A percentile compares a stretch with the other conserved stretches of the same genome.
Conservation (phyloP, 2,329 filamentous ascomycete species). For the Colletotrichum brevisporum region DNA sequence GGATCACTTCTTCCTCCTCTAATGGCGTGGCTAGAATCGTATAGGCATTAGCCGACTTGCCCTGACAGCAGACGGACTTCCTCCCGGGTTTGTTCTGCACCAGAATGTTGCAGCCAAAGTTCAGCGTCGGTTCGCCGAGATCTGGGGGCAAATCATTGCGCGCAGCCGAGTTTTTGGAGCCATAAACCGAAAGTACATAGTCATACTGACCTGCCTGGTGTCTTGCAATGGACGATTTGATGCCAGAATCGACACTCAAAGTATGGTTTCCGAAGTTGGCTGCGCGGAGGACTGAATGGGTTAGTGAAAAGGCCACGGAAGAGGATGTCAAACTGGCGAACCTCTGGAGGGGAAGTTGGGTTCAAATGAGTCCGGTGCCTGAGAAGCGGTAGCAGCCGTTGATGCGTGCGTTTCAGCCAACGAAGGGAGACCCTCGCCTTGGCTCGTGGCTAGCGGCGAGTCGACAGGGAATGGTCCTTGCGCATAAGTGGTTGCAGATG, state of each 20-base stretch:
- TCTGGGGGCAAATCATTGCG: background rate
- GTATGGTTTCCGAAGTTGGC: constrained; percentile 15
- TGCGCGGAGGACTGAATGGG: constrained; percentile 20
- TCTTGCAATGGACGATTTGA: constrained; percentile 48
- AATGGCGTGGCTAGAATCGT: constrained; percentile 64
- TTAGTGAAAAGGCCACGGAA: constrained; percentile 9
- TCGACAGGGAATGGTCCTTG: constrained; percentile 34
- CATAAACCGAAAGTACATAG: constrained; percentile 60
- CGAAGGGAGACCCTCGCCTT: constrained; percentile 33
- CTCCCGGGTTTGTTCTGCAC: constrained; percentile 50
- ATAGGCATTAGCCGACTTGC: constrained; percentile 55
- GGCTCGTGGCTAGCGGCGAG: constrained; percentile 10
- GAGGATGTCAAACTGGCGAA: constrained; percentile 10
- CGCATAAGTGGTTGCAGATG: constrained; percentile 15
- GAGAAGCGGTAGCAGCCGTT: constrained; percentile 7
- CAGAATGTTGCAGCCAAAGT: constrained; percentile 69
- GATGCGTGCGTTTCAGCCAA: constrained; percentile 32
- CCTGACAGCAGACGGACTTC: constrained; percentile 43
- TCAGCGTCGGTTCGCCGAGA: constrained; percentile 49
- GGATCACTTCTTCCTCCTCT: constrained; percentile 33
- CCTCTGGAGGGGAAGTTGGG: constrained; percentile 30
- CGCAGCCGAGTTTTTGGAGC: constrained; percentile 43
- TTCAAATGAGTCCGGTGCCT: constrained; percentile 28
- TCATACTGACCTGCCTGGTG: constrained; percentile 66
- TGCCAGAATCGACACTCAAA: background rate